Base-by-base conservation (phyloP, 2,329 filamentous ascomycete genomes). In the Microcyclosporella mali region DNA sequence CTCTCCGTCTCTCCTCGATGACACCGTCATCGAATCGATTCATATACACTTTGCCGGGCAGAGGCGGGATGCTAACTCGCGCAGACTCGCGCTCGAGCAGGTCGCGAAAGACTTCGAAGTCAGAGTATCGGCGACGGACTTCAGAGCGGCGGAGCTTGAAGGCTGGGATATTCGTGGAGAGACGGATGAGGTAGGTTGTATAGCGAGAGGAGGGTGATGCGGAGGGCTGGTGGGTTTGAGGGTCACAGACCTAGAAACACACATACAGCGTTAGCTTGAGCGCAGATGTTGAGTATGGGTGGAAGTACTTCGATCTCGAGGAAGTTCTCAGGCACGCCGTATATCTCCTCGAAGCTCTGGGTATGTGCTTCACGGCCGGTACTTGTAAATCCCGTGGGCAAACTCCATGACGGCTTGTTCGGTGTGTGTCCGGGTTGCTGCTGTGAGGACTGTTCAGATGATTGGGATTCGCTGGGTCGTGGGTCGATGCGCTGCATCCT, bases 31-130 rank as follows among this genome's bases (percentile, higher is more conserved):
- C 94, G 72, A 98, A 98, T 35, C 92, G 81, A 68, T 97, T 97
- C 39, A 90, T 95, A 58, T 97, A 95, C 43, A 98, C 92, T 70
- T 97, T 98, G 39, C 92, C 92, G 0, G 92, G 92, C 51, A 98
- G 72, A 4, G 92, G 90, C 0, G 92, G 92, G 61, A 98, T 98
- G 16, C 88, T 95, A 45, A 98, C 92, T 53, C 90, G 80, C 45
- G 89, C 89, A 58, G 81, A 86, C 71, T 98, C 92, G 56, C 92
- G 83, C 78, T 98, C 92, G 47, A 98, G 79, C 52, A 97, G 94
- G 68, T 98, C 92, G 63, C 92, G 86, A 68, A 98, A 98, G 71
- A 95, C 90, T 71, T 98, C 92, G 66, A 98, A 98, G 68, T 98
- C 92, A 44, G 85, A 92, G 74, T 98, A 98, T 40, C 92, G 87